These are phyloP conservation scores for Vitis hybrid DNA, from an alignment of 177 flowering plant genomes.

Conservation along the genomic window DNA sequence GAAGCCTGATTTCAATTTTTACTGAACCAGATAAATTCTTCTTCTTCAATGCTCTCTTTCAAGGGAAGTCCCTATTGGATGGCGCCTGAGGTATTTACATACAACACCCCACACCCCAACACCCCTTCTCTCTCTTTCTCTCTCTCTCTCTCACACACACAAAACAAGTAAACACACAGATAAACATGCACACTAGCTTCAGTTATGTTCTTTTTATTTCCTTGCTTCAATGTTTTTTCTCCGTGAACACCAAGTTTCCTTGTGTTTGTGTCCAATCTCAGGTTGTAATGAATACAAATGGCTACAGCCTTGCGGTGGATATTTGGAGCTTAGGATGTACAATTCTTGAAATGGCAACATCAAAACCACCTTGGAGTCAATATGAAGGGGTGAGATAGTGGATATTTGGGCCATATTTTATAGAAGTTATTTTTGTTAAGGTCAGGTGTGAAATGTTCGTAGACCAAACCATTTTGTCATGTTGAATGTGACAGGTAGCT, in stretches of 20 bases:
- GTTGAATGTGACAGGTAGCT: slow-evolving; percentile 52
- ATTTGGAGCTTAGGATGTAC: slow-evolving; percentile 99
- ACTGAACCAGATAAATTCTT: slow-evolving; percentile 55
- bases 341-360: slow-evolving; percentile 91
- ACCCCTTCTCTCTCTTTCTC: neutral
- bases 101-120: too few species aligned
- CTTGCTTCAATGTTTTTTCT: neutral
- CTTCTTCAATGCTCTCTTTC: slow-evolving; percentile 83
- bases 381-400: slow-evolving; percentile 81
- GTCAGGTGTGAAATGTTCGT: neutral
- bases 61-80: slow-evolving; percentile 99
- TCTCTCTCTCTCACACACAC: neutral
- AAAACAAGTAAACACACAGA: too few species aligned
- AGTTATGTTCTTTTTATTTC: neutral
- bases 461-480: slow-evolving; percentile 1
- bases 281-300: slow-evolving; percentile 89
- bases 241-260: neutral
- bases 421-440: neutral
- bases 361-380: slow-evolving; percentile 97
- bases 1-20: slow-evolving; percentile 8
- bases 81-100: slow-evolving; percentile 88
- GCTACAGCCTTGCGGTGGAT: slow-evolving; percentile 88
- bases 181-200: neutral
- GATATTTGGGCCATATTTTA: neutral
- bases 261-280: slow-evolving; percentile 21